Base-by-base conservation (phyloP, 2,329 filamentous ascomycete species). In the Trichoderma semiorbis region DNA sequence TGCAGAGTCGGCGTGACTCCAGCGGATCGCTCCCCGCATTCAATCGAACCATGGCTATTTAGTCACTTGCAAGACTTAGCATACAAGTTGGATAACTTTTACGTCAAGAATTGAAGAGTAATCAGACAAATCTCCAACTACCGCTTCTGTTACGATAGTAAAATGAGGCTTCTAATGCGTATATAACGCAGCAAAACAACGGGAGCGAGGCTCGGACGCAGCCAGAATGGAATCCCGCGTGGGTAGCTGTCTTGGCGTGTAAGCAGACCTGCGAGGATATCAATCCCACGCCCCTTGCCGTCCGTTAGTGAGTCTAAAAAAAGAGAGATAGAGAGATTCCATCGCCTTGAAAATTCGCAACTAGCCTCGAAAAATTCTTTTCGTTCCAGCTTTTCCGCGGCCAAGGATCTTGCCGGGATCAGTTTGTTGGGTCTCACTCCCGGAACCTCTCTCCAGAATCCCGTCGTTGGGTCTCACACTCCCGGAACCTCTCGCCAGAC, bases 1-100 rank as follows among this genome's bases (percentile, higher is more conserved):
- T 61, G 28, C 67, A 57, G 67, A 69, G 43, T 58, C 57, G 67
- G 55, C 57, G 39, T 62, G 57, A 58, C 55, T 61, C 34, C 57
- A 62, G 57, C 36, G 32, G 53, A 34, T 53, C 64, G 57, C 64
- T 69, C 57, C 57, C 57, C 67, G 57, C 67, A 62, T 28, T 62
- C 55, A 60, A 26, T 36, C 67, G 57, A 62, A 36, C 55, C 66
- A 69, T 28, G 8, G 53, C 43, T 14, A 11, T 47, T 60, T 69
- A 32, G 65, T 34, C 36, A 7, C 8, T 32, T 21, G 30, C 12
- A 34, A n/a, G 11, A n/a, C 36, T 21, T 28, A 34, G 8, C 28
- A 55, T 55, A 53, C 21, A 53, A 18, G 30, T 12, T 53, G 12
- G 28, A 36, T 55, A 55, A 53, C 47, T 18, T 34, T 53, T 26